Evolutionary conservation across 2,329 filamentous ascomycete species (phyloP), one percentile per base, ranked within the genome.

Genomic region (Bertia moriformis): DNA sequence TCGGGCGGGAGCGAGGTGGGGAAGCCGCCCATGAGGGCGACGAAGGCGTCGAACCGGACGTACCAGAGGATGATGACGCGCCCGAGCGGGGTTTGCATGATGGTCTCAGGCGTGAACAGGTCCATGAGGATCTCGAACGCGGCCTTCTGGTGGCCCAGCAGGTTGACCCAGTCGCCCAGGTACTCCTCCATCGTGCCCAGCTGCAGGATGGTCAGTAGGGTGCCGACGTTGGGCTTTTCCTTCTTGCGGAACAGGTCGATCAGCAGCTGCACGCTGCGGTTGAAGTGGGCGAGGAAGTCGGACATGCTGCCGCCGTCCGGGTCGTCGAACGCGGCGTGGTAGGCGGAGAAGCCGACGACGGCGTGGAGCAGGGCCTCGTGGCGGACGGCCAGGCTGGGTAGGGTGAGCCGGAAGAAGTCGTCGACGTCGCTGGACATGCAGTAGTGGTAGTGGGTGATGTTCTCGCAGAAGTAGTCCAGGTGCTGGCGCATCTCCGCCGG

Each of bases 131-230:
- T 80, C 45, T 85, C 76, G 51, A 83, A 75, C 0, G 91, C 91
- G 10, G 89, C 91, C 53, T 82, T 86, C 55, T 95, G 88, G 54
- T 96, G 91, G 17, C 87, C 84, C 59, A 91, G 80, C 14, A 96
- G 66, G 50, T 93, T 95, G 39, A 93, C 76, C 87, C 87, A 96
- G 54, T 98, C 91, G 12, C 91, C 91, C 36, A 96, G 69, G 50
- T 87, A 93, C 60, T 96, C 91, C 86, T 98, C 91, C 41, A 95
- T 91, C 3, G 85, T 93, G 40, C 88, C 87, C 38, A 96, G 71
- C 51, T 96, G 88, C 32, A 98, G 62, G 15, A 96, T 88, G 0
- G 89, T 93, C 43, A 95, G 57, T 20, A 96, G 65, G 0, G 81
- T 94, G 4, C 79, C 73, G 38, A 87, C 67, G 22, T 65, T 81